phyloP scores from a whole-genome alignment of 345 rosid genomes.

The Moringa oleifera region DNA sequence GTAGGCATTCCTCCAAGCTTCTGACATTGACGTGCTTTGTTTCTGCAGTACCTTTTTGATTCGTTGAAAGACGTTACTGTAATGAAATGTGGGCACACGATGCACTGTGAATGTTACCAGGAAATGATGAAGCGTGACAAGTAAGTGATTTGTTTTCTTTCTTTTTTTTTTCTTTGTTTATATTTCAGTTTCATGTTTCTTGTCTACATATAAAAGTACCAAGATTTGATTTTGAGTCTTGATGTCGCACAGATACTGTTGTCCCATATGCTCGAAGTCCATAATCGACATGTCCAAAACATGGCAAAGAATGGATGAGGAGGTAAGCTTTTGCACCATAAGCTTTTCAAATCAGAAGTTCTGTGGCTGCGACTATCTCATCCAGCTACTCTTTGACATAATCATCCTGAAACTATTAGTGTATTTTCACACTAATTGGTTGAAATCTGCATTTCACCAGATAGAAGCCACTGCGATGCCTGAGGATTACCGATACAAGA shows the following conservation, averaged over 20 bases:
- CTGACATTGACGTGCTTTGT: constrained; percentile 9
- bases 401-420: background rate
- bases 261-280: constrained; percentile 93
- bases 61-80: constrained; percentile 84
- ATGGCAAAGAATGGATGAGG: constrained; percentile 88
- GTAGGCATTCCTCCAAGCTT: background rate
- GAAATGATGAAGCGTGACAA: constrained; percentile 83
- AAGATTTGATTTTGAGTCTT: constrained; percentile 2
- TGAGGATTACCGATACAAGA: constrained; percentile 75
- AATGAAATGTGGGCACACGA: constrained; percentile 98
- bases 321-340: constrained; percentile 39
- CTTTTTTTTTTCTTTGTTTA: background rate
- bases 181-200: no score
- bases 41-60: constrained; percentile 81
- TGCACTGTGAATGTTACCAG: constrained; percentile 74
- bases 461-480: constrained; percentile 85
- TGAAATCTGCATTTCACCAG: constrained; percentile 28
- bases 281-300: constrained; percentile 85
- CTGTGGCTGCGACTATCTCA: no score
- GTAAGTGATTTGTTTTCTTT: constrained; percentile 35
- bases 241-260: constrained; percentile 48
- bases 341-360: constrained; percentile 4
- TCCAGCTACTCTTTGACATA: background rate
- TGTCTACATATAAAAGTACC: background rate
- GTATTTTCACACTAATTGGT: constrained; percentile 3